Evolutionary conservation across 257 asterid species (phyloP).

Genomic region (Jaltomata sinuosa): DNA sequence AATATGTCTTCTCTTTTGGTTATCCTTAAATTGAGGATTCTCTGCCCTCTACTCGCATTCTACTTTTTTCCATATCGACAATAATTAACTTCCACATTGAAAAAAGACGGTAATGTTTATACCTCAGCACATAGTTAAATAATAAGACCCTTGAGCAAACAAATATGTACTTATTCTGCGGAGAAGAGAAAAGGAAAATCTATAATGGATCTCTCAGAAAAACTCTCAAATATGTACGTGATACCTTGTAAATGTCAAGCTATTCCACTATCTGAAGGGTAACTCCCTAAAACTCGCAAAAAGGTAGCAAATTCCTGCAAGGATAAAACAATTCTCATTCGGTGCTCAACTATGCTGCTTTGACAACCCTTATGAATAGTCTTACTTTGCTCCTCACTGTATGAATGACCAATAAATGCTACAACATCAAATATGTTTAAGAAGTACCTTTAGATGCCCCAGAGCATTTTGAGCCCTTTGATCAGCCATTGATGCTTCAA

Average conservation of each 20-base stretch:
- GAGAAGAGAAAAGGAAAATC: neutral
- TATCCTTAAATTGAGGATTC: neutral
- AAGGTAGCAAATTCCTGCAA: slow-evolving; percentile 92
- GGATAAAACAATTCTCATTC: neutral
- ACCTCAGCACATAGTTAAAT: neutral
- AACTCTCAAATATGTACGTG: neutral
- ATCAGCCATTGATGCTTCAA: slow-evolving; percentile 99
- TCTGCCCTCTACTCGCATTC: neutral
- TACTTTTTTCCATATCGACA: neutral
- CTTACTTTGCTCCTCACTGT: neutral
- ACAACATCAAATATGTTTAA: neutral
- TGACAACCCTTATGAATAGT: neutral
- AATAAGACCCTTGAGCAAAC: neutral
- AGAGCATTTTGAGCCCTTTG: slow-evolving; percentile 98
- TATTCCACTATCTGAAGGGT: slow-evolving; percentile 79
- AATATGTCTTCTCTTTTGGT: neutral
- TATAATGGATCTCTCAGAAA: neutral
- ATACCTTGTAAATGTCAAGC: slow-evolving; percentile 40
- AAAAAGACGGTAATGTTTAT: neutral
- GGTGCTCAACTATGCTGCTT: neutral
- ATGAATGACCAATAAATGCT: neutral
- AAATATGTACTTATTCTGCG: neutral
- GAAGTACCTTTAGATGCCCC: slow-evolving; percentile 65
- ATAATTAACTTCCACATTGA: neutral
- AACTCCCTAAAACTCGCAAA: slow-evolving; percentile 93